Conservation (phyloP, 1,139 yeast species). For the Nematodospora anomalae region DNA sequence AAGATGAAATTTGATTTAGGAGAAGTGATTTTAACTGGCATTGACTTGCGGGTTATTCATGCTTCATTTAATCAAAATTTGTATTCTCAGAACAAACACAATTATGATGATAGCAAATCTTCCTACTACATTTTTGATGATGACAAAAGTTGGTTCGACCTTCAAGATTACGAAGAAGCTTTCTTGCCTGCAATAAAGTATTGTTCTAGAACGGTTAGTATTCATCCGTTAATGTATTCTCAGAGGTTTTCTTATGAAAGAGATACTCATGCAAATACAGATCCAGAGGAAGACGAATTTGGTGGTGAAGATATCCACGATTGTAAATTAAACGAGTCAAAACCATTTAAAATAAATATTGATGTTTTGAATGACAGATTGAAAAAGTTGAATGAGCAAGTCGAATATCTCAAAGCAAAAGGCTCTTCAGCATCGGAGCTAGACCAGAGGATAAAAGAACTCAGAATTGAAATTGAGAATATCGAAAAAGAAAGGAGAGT, state of each 20-base stretch:
- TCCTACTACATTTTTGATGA: constrained; percentile 32
- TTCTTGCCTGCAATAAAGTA: constrained; percentile 29
- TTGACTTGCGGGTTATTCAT: constrained; percentile 40
- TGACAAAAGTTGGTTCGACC: constrained; percentile 44
- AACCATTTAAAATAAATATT: constrained; percentile 31
- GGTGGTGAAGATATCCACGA: constrained; percentile 34
- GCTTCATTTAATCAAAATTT: constrained; percentile 33
- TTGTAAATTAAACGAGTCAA: constrained; percentile 28
- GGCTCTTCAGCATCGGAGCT: constrained; percentile 16
- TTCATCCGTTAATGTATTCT: constrained; percentile 38
- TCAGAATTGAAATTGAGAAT: constrained; percentile 24
- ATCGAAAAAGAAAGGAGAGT: constrained; percentile 8
- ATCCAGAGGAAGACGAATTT: constrained; percentile 19
- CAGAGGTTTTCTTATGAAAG: constrained; percentile 41
- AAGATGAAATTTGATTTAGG: constrained; percentile 49
- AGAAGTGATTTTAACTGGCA: constrained; percentile 40
- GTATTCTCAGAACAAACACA: constrained; percentile 18
- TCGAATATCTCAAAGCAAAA: constrained; percentile 17
- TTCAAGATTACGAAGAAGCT: constrained; percentile 44
- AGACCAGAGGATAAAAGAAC: constrained; percentile 22
- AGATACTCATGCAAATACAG: constrained; percentile 29
- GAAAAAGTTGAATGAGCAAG: constrained; percentile 25
- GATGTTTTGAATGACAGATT: constrained; percentile 29
- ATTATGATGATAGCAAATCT: constrained; percentile 15
- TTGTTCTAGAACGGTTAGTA: constrained; percentile 23